Base-by-base conservation (phyloP, 805 yeast species). In the Teunomyces barrocoloradensis region DNA sequence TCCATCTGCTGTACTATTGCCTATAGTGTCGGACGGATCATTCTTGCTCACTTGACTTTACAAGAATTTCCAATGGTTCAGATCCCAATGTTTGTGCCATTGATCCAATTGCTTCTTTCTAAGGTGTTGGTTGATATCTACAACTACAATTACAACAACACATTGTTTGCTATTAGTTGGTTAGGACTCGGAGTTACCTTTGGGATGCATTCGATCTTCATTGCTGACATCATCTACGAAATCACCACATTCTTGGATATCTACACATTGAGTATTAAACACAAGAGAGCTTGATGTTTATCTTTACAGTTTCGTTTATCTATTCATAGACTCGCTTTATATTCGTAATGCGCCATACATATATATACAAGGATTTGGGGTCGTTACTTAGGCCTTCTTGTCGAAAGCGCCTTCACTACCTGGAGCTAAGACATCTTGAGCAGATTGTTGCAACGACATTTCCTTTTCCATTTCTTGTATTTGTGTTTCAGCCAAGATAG, bases 391-490 rank as follows among this genome's bases (percentile, higher is more conserved):
- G 25, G 37, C 44, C 44, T 42, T 63, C 67, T 65, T 67, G 49
- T 59, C 59, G 46, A 64, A 68, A 30, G 77, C 78, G 15, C 37
- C 20, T 21, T 42, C 44, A 20, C 35, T 28, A 52, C 87, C 87
- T 52, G 86, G 83, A 37, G 89, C 86, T 59, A 87, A 71, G 40
- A 86, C 79, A 49, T 84, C 90, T 60, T 81, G 84, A 21, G 90
- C 85, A 52, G 85, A 84, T 66, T 84, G 86, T 68, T 86, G 92
- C 62, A 86, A 73, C 49, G 85, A 82, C 78, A 89, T 84, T 65
- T 90, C 94, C 75, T 87, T 89, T 76, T 91, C 97, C 85, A 89
- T 80, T 74, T 91, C 97, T 64, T 85, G 82, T 66, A 91, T 80
- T 75, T 92, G 97, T 65, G 90, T 95, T 74, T 92, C 97, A 51